Evolutionary conservation across 2,329 filamentous ascomycete genomes (phyloP).

Genomic region (Trichophyton mentagrophytes): DNA sequence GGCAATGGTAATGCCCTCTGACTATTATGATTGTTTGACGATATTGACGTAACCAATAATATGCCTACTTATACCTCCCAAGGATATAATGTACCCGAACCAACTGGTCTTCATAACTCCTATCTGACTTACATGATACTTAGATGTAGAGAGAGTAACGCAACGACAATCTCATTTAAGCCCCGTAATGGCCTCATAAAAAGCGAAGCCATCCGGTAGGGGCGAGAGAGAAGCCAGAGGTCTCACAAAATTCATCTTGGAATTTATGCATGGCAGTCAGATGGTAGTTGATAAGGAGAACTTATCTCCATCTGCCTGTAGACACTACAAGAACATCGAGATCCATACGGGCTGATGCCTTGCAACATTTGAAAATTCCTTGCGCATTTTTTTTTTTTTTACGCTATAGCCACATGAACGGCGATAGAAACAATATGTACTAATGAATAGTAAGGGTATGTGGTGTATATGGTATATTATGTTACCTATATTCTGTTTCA

Average conservation of each 20-base stretch:
- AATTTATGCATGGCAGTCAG: constrained; percentile 4
- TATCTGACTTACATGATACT: neutral
- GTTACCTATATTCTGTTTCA: neutral
- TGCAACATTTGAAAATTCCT: neutral
- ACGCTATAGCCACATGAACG: neutral
- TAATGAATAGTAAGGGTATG: too few species aligned
- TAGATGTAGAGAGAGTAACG: constrained; percentile 19
- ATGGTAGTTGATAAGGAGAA: neutral
- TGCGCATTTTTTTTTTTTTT: neutral
- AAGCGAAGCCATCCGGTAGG: neutral
- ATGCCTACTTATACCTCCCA: neutral
- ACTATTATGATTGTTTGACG: neutral
- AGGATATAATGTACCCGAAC: neutral
- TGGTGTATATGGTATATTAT: too few species aligned
- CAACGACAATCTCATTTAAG: constrained; percentile 15
- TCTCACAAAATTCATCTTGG: constrained; percentile 13
- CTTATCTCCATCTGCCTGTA: neutral
- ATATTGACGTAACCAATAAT: neutral
- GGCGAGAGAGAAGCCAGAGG: constrained; percentile 14
- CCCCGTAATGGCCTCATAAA: neutral
- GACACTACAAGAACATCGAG: neutral
- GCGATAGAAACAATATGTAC: neutral
- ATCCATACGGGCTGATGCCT: neutral
- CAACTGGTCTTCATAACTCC: neutral
- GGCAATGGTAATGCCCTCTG: neutral